phyloP scores from a whole-genome alignment of 345 rosid species.

The Isatis tinctoria region DNA sequence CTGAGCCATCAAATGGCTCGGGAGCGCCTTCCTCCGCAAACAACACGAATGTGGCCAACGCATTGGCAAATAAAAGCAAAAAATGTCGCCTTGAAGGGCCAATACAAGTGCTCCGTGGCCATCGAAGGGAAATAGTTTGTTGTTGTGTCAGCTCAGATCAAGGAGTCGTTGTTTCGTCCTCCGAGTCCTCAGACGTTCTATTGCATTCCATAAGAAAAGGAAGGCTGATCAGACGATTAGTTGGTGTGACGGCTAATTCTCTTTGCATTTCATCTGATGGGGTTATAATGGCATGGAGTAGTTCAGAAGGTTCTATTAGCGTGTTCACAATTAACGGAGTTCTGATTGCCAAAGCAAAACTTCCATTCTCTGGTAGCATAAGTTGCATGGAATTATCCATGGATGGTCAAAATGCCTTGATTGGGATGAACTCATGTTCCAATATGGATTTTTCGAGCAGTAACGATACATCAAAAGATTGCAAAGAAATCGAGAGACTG shows the following conservation, averaged over 20 bases:
- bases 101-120: slow-evolving; percentile 89
- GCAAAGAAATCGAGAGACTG: slow-evolving; percentile 37
- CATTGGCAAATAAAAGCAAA: slow-evolving; percentile 58
- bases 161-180: slow-evolving; percentile 77
- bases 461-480: slow-evolving; percentile 35
- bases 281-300: slow-evolving; percentile 76
- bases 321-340: slow-evolving; percentile 77
- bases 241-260: slow-evolving; percentile 69
- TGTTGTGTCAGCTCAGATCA: slow-evolving; percentile 89
- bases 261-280: slow-evolving; percentile 85
- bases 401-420: slow-evolving; percentile 72
- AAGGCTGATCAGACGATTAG: slow-evolving; percentile 75
- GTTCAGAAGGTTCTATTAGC: slow-evolving; percentile 48
- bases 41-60: slow-evolving; percentile 42
- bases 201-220: slow-evolving; percentile 89
- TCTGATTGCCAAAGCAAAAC: slow-evolving; percentile 54
- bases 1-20: slow-evolving; percentile 49
- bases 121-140: slow-evolving; percentile 58
- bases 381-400: slow-evolving; percentile 84
- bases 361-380: slow-evolving; percentile 59
- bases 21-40: slow-evolving; percentile 42
- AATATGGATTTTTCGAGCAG: slow-evolving; percentile 23
- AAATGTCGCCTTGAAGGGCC: slow-evolving; percentile 82
- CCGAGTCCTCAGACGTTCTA: slow-evolving; percentile 65
- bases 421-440: slow-evolving; percentile 58